Conservation (phyloP, 129 eudicot species). For the Daucus carota region DH1_v3.0 NC_030385.2:39449501-39450000, state of each 20-base stretch:
- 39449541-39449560: too few species aligned
- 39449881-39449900: neutral
- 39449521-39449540: too few species aligned
- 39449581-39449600: too few species aligned
- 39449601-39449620: too few species aligned
- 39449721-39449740: neutral
- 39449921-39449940: neutral
- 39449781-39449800: neutral
- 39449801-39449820: neutral
- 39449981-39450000: neutral
- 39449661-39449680: neutral
- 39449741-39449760: too few species aligned
- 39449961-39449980: neutral
- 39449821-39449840: constrained; percentile 5
- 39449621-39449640: neutral
- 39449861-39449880: neutral
- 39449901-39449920: too few species aligned
- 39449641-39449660: neutral
- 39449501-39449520: too few species aligned
- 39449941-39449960: neutral
- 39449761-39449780: too few species aligned
- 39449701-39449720: neutral
- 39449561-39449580: too few species aligned
- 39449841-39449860: constrained; percentile 1
- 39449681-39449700: neutral